Base-by-base conservation (phyloP, 345 rosid species). In the Brassica cretica region DNA sequence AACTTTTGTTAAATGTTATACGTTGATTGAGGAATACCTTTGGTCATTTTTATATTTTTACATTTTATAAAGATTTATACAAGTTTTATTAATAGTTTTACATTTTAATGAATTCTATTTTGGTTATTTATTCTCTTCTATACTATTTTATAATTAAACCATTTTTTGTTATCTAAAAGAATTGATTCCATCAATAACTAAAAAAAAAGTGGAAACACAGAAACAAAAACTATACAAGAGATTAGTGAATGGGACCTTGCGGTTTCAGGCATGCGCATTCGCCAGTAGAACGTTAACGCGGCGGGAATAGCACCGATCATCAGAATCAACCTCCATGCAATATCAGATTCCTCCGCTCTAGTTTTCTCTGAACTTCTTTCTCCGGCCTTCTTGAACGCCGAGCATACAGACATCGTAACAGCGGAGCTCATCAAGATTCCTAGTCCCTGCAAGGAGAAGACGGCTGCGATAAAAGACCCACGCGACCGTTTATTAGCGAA, bases 181-280 rank as follows among this genome's bases (percentile, higher is more conserved):
- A 1, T 33, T 16, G 25, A 24, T 24, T 24, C 25, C 25, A 24
- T 24, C 25, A 24, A 24, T 24, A 24, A 24, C 25, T 24, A 24
- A 24, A 9, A 5, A 41, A 9, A n/a, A 24, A 24, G 25, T 24
- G 25, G 25, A 24, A 24, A 24, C 25, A 24, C 1, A 24, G 25
- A 24, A 24, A 14, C 5, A 21, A 11, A 16, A 10, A 12, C 3
- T 8, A 39, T 8, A 63, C 3, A 18, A 25, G 11, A 24, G 46
- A 16, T 10, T 15, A 30, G 3, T 12, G 15, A 6, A 49, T 8
- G 1, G 63, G 82, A 91, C 90, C 94, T 85, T 44, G 97, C 94
- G 16, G 97, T 88, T 88, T 91, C 97, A 1, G 97, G 97, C 97
- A 91, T 91, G 72, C 78, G 81, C 94, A 91, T 89, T 18, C 97